Evolutionary conservation across 306 rosid genomes (phyloP), one percentile per base, ranked within the genome.

Genomic region (Amphicarpaea edgeworthii): DNA sequence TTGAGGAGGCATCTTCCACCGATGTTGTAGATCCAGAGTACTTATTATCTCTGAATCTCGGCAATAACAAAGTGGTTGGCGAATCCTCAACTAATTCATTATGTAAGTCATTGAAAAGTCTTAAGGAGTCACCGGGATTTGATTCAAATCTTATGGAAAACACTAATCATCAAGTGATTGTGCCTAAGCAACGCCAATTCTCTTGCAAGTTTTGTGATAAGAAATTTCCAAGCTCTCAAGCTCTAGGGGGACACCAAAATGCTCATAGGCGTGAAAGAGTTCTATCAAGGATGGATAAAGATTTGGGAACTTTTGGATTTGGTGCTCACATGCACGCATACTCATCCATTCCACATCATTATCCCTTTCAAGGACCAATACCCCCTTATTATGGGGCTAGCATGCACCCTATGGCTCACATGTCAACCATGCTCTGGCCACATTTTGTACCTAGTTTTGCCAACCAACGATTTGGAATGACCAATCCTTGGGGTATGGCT

Each of bases 161-260:
- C 17, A 26, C 15, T 4, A 50, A 5, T 24, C 5, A n/a, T 1
- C 19, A 51, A 1, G 8, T 32, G 16, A 37, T 34, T 0, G 1
- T 12, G 2, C 14, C 11, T 1, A 38, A 3, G 47, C 12, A 20
- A 2, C 28, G 14, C 6, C 28, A 68, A 20, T 58, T 64, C 58
- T 8, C 59, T 1, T 82, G 79, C 73, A 62, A 37, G 30, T 82
- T 61, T 15, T 82, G 85, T 26, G 10, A 1, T 2, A 72, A 66
- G 1, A 74, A 83, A 40, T 91, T 91, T 51, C 6, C 46, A 70
- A 88, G 73, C 37, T 86, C 87, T 6, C 93, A 91, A 66, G 96
- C 88, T 0, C 72, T 91, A 0, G 96, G 93, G 0, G 92, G 96
- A 63, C 96, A 91, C 75, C 93, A 91, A 30, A 91, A 91, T 38